Percentiles rank a stretch among this genome's conserved stretches.
These are phyloP conservation scores for Hyaloscypha variabilis DNA, from an alignment of 495 filamentous ascomycete genomes.

Conservation along the genomic window DNA sequence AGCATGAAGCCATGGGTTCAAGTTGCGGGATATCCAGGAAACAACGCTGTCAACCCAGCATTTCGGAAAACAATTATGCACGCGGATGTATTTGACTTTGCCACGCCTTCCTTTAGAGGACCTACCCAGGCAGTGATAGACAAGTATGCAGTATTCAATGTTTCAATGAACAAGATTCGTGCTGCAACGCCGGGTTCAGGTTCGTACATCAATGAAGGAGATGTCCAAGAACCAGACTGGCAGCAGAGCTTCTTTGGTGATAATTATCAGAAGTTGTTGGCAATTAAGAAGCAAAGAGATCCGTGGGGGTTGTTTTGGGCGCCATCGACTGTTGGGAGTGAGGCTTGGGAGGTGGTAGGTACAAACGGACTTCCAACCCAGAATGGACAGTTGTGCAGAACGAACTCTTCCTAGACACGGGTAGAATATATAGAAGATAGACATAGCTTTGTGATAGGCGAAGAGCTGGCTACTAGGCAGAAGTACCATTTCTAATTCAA, in stretches of 20 bases:
- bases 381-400: background rate
- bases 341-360: conserved; percentile 50
- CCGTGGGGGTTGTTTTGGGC: conserved; percentile 61
- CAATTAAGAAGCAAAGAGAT: conserved; percentile 59
- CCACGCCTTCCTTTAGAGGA: conserved; percentile 6
- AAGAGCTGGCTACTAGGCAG: too few relatives aligned
- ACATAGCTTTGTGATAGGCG: too few relatives aligned
- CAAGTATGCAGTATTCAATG: conserved; percentile 37
- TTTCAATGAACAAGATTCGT: conserved; percentile 37
- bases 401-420: too few relatives aligned
- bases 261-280: conserved; percentile 46
- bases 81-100: conserved; percentile 38
- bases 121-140: conserved; percentile 27
- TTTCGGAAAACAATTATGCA: conserved; percentile 51
- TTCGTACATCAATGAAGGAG: conserved; percentile 47
- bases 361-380: background rate
- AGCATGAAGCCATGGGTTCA: conserved; percentile 28
- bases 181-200: conserved; percentile 39
- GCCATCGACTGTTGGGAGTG: conserved; percentile 61
- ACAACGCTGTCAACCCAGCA: conserved; percentile 57
- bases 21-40: conserved; percentile 6
- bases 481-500: too few relatives aligned
- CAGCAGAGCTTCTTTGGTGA: conserved; percentile 51
- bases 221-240: conserved; percentile 53
- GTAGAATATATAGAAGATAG: too few relatives aligned